These are phyloP conservation scores for Penicillium digitatum DNA, from an alignment of 2,329 filamentous ascomycete species.

Conservation along the genomic window DNA sequence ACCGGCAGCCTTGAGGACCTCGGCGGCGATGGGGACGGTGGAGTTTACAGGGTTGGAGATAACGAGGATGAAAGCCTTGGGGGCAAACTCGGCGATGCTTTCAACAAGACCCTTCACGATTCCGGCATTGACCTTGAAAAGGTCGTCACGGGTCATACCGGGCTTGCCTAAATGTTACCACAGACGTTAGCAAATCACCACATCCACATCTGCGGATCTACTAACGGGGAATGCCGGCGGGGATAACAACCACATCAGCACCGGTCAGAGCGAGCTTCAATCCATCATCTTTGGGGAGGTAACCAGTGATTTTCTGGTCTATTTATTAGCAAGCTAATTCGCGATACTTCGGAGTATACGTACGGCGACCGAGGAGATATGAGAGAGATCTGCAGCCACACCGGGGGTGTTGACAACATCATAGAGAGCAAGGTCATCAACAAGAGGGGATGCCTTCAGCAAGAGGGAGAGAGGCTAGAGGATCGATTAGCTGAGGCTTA, in stretches of 20 bases:
- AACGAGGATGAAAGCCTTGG: conserved; percentile 91
- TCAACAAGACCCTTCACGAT: conserved; percentile 94
- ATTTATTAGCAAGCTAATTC: not conserved
- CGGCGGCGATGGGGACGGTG: conserved; percentile 93
- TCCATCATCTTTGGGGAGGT: conserved; percentile 79
- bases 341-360: conserved; percentile 37
- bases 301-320: conserved; percentile 74
- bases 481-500: not conserved
- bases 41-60: conserved; percentile 99
- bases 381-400: conserved; percentile 91
- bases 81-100: conserved; percentile 78
- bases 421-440: conserved; percentile 93
- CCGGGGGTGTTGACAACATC: conserved; percentile 99
- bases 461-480: conserved; percentile 87
- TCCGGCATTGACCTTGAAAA: conserved; percentile 99
- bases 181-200: conserved; percentile 8
- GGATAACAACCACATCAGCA: conserved; percentile 94
- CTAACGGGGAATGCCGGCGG: conserved; percentile 94
- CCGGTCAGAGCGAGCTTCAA: conserved; percentile 84
- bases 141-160: conserved; percentile 98
- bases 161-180: conserved; percentile 69
- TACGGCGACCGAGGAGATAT: conserved; percentile 88
- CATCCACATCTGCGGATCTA: conserved; percentile 18
- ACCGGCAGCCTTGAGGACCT: conserved; percentile 88
- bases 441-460: conserved; percentile 80